These are phyloP conservation scores for Irpex rosettiformis DNA, from an alignment of 1,284 basidiomycete genomes.

Conservation along the genomic window DNA sequence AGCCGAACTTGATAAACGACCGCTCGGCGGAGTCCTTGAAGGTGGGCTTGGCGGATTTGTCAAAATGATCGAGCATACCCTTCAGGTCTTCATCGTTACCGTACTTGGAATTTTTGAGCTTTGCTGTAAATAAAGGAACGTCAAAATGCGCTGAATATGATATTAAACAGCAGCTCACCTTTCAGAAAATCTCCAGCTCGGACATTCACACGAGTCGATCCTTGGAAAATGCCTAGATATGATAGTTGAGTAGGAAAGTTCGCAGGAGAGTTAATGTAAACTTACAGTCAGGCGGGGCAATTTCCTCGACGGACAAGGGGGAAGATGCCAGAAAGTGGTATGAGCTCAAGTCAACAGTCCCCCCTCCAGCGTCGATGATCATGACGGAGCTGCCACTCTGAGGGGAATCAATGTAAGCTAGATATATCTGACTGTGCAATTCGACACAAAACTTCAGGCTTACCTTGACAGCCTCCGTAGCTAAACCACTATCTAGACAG, in stretches of 20 bases:
- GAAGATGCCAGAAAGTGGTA: slow-evolving; percentile 32
- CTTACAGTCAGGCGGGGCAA: slow-evolving; percentile 39
- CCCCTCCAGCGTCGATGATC: slow-evolving; percentile 58
- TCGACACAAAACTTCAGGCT: slow-evolving; percentile 4
- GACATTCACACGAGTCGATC: slow-evolving; percentile 23
- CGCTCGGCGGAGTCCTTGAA: slow-evolving; percentile 34
- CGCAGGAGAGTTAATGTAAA: neutral
- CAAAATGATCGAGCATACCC: slow-evolving; percentile 36
- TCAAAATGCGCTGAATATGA: neutral
- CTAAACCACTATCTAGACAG: slow-evolving; percentile 38
- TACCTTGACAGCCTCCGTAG: slow-evolving; percentile 30
- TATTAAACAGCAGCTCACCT: slow-evolving; percentile 18
- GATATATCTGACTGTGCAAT: neutral
- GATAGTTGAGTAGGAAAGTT: neutral
- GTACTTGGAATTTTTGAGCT: slow-evolving; percentile 33
- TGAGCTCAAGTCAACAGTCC: slow-evolving; percentile 52
- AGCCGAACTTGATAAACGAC: slow-evolving; percentile 40
- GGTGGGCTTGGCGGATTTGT: slow-evolving; percentile 37
- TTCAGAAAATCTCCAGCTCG: slow-evolving; percentile 30
- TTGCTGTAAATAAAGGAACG: slow-evolving; percentile 26
- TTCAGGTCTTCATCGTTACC: slow-evolving; percentile 31
- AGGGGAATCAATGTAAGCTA: neutral
- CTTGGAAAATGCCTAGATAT: slow-evolving; percentile 23
- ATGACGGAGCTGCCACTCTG: slow-evolving; percentile 38
- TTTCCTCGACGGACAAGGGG: slow-evolving; percentile 33